Base-by-base conservation (phyloP, 2,329 filamentous ascomycete genomes). In the Pseudogymnoascus sp. region DNA sequence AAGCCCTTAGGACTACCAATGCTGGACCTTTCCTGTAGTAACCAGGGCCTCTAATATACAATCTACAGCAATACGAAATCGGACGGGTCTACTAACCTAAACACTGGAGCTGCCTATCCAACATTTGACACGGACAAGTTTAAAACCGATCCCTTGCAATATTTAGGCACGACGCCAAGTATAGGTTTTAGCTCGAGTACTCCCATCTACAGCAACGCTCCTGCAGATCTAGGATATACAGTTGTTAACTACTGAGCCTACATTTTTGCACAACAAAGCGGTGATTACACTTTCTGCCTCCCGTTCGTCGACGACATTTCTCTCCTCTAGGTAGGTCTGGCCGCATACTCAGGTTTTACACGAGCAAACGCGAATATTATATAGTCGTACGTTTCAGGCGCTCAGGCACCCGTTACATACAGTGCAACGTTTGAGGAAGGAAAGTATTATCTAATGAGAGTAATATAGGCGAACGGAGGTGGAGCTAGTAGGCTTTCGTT, bases 261-360 rank as follows among this genome's bases (percentile, higher is more conserved):
- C 65, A 11, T 68, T 28, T 68, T 64, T 41, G 65, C 65, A 2
- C 59, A 62, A 14, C 38, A 64, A 24, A 66, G 68, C 8, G 68
- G 70, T 19, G 65, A 63, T 56, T 72, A 71, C 56, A 67, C 64
- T 8, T 68, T 71, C 65, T 65, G 59, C 16, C 37, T 70, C 8
- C 64, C 65, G 5, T 59, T 63, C n/a, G 64, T 65, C 16, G 70
- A 71, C 24, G 69, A 72, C 37, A 65, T 70, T 24, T 63, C 66
- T 2, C 46, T 71, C 3, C 38, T 72, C 31, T 71, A 69, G 70
- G 22, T 71, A 11, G 69, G 68, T 6, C 19, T 62, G 11, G 65
- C 64, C 11, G 69, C 68, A 0, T 64, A 68, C 41, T 61, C 62
- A 1, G 70, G 70, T 10, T 70, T 64, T 64, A 70, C 62, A 16